Evolutionary conservation across 805 yeast genomes (phyloP), one percentile per base, ranked within the genome.

Genomic region (Monosporozyma aquatica): DNA sequence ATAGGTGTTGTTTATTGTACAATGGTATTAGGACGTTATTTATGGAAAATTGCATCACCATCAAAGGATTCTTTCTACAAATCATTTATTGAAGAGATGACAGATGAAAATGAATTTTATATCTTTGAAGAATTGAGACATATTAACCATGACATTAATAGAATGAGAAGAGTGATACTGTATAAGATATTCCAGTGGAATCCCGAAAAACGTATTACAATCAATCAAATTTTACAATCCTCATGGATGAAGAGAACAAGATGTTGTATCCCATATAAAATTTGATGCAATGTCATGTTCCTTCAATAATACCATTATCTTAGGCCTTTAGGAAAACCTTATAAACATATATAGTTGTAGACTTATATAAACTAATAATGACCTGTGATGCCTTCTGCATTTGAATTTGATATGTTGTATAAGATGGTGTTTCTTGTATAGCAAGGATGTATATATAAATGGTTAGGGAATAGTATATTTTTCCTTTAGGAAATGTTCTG

Each of bases 11-110:
- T 82, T 18, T 82, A 81, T 59, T 68, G 81, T 68, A 82, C 80
- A 6, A 81, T 81, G 89, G 59, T 94, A 40, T 78, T 94, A 0
- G 97, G 97, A 1, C 71, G 94, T 32, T 94, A 87, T 58, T 67
- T 87, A 37, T 90, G 97, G 97, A 78, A 81, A 48, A 68, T 79
- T 45, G 96, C 97, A 2, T 63, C 65, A 18, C 71, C 71, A 41
- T 80, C 73, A 18, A 77, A 72, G 48, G 75, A 69, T 37, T 49
- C 66, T 3, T 71, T 68, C 45, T 66, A 59, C 26, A 72, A 71
- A 44, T 79, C 71, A 49, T 54, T 70, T 36, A 61, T 66, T 11
- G 62, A 66, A 8, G 65, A 80, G 43, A 75, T 83, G 38, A 58
- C 51, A 46, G 54, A 50, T 13, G 64, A 67, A 17, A 60, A 60